Percentiles rank a stretch among this genome's conserved stretches.
Conservation (phyloP, 164 flowering plant genomes). For the Nymphaea thermarum region DNA sequence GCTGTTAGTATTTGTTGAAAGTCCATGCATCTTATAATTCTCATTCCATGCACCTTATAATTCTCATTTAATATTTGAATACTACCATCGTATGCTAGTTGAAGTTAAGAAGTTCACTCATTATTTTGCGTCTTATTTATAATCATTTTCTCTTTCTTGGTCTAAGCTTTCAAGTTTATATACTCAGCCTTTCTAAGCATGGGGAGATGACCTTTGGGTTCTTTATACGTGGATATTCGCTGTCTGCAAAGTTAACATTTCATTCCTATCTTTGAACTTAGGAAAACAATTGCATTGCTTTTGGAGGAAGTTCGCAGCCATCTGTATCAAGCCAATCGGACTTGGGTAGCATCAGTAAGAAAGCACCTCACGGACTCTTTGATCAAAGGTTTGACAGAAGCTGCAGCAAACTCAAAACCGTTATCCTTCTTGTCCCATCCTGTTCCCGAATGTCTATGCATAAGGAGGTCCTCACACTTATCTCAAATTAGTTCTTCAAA, state of each 20-base stretch:
- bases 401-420: constrained; percentile 41
- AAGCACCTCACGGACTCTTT: constrained; percentile 42
- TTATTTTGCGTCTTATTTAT: no score
- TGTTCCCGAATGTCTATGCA: constrained; percentile 81
- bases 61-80: no score
- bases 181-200: neutral
- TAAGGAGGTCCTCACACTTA: constrained; percentile 14
- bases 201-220: neutral
- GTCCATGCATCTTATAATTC: no score
- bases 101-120: no score
- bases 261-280: constrained; percentile 10
- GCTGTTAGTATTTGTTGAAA: no score
- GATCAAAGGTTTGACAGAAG: constrained; percentile 48
- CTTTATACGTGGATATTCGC: no score
- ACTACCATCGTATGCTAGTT: no score
- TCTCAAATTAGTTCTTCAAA: constrained; percentile 20
- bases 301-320: constrained; percentile 57
- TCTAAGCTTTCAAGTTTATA: neutral
- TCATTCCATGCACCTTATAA: no score
- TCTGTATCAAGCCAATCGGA: constrained; percentile 59
- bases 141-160: no score
- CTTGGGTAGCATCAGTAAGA: constrained; percentile 68
- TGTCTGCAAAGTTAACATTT: no score
- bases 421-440: constrained; percentile 74
- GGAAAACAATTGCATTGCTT: constrained; percentile 43